phyloP scores from a whole-genome alignment of 148 eudicot species.

The Drosera capensis region DNA sequence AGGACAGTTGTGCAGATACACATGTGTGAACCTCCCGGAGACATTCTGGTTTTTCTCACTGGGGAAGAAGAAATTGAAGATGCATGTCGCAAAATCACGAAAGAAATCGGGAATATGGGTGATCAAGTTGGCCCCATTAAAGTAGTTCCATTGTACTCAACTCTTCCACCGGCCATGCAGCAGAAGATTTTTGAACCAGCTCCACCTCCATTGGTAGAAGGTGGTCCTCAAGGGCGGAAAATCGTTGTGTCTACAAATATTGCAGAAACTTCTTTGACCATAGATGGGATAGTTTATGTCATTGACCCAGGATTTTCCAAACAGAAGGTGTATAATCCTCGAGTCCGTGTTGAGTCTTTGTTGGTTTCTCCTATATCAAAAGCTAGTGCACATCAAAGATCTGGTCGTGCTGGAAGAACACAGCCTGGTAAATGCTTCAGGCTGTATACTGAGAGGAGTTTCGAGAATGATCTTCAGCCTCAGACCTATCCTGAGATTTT shows the following conservation, averaged over 20 bases:
- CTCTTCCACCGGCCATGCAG: constrained; percentile 69
- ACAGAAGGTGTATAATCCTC: constrained; percentile 56
- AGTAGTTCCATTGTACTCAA: constrained; percentile 52
- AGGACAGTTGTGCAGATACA: constrained; percentile 82
- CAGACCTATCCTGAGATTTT: constrained; percentile 85
- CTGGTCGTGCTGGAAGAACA: constrained; percentile 80
- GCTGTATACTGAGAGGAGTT: constrained; percentile 68
- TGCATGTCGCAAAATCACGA: constrained; percentile 35
- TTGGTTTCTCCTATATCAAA: constrained; percentile 60
- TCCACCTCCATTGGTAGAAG: constrained; percentile 48
- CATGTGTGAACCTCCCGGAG: constrained; percentile 58
- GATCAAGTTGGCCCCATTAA: constrained; percentile 44
- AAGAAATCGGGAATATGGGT: constrained; percentile 36
- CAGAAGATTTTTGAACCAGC: constrained; percentile 62
- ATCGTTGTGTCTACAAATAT: constrained; percentile 64
- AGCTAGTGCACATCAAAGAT: constrained; percentile 66
- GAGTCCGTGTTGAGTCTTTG: constrained; percentile 57
- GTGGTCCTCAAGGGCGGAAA: constrained; percentile 64
- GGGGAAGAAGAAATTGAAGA: constrained; percentile 76
- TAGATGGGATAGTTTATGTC: constrained; percentile 64
- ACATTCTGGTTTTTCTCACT: constrained; percentile 59
- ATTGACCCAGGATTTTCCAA: constrained; percentile 64
- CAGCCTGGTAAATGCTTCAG: constrained; percentile 67
- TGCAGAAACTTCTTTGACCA: constrained; percentile 64
- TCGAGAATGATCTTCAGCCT: constrained; percentile 63